Conservation (phyloP, 495 filamentous ascomycete species). For the Cudoniella acicularis region DNA sequence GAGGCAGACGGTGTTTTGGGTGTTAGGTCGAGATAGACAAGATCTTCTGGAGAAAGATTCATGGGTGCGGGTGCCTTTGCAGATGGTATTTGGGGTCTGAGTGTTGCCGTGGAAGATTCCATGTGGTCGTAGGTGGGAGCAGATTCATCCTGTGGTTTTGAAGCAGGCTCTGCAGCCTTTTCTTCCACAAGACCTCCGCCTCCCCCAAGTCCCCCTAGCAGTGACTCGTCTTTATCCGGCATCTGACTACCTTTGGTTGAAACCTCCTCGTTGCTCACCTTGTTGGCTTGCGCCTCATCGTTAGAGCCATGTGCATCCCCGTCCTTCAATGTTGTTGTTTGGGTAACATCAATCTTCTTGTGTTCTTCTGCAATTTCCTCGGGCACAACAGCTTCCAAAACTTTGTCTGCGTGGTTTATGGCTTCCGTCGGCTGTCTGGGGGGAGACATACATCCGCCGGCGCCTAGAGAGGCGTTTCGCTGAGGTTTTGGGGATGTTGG, state of each 20-base stretch:
- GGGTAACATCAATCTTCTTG: background rate
- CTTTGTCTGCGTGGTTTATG: constrained; percentile 16
- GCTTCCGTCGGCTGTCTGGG: constrained; percentile 17
- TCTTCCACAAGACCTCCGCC: background rate
- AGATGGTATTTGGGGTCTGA: constrained; percentile 26
- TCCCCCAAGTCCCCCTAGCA: background rate
- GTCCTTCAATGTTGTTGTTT: background rate
- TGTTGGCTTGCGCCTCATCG: background rate
- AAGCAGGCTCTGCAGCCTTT: background rate
- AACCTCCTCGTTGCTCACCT: background rate
- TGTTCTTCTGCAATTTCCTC: background rate
- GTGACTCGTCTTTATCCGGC: background rate
- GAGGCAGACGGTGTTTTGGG: constrained; percentile 54
- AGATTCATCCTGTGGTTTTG: background rate
- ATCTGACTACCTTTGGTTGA: background rate
- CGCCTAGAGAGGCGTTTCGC: constrained; percentile 20
- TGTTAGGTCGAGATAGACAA: constrained; percentile 60
- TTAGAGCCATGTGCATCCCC: background rate
- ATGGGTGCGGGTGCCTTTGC: background rate
- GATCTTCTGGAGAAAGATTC: constrained; percentile 22
- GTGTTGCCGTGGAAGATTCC: constrained; percentile 50
- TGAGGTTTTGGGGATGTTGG: constrained; percentile 11
- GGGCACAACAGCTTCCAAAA: background rate
- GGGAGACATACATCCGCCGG: constrained; percentile 26
- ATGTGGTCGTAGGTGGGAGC: constrained; percentile 34